Base-by-base conservation (phyloP, 257 asterid species). In the Rehmannia glutinosa region DNA sequence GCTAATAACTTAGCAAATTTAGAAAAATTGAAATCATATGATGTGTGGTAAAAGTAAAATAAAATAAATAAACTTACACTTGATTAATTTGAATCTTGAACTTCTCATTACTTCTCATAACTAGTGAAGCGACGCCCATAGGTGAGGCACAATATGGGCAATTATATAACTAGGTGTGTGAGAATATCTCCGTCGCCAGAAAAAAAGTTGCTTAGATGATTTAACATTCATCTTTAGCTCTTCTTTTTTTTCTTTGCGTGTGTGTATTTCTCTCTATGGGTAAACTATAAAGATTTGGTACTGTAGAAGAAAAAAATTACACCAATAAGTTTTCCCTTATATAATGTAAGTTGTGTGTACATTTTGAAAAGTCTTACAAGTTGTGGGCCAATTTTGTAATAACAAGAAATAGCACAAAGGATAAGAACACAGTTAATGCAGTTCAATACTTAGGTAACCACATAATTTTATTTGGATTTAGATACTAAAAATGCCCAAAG, bases 371-470 rank as follows among this genome's bases (percentile, higher is more conserved):
- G 35, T 55, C 3, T 23, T 10, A 8, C 5, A 63, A 61, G 19
- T 1, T 51, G 55, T 51, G 77, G 71, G 71, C 54, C 71, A 64
- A 20, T 17, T n/a, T 53, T 54, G 68, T 15, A 45, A 43, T 58
- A 63, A 56, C 30, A 51, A 16, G 3, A 56, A 64, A 10, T 23
- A 41, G n/a, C n/a, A 58, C 9, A 43, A 21, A 41, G 68, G 82
- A 73, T 73, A 43, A 73, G 76, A 58, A 21, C 35, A 12, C 2
- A 75, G 54, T 79, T 71, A 79, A 73, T 68, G 70, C 73, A 25
- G 21, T 38, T 3, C 24, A 28, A 11, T 19, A 25, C 66, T 60
- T 62, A 33, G 80, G 81, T 68, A 72, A 75, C 28, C 17, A 49
- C 8, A 17, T 50, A 46, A 15, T 66, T 62, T 33, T 65, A 64